phyloP scores from a whole-genome alignment of 2,329 filamentous ascomycete species.

The Colletotrichum brevisporum region DNA sequence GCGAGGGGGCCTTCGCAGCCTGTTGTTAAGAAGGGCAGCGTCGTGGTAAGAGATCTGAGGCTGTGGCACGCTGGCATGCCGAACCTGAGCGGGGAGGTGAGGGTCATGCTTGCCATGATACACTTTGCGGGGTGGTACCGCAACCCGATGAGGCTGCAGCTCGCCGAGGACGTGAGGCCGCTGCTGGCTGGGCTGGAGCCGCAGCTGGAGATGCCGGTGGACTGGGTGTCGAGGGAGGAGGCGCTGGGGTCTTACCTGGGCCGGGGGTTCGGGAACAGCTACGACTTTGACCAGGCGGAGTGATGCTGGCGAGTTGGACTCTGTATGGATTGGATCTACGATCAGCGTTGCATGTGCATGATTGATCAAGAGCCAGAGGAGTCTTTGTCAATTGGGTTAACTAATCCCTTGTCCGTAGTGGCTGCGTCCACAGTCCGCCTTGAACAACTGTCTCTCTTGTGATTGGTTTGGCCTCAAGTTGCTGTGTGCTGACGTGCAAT shows the following conservation, averaged over 20 bases:
- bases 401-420: not conserved
- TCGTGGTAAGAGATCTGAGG: conserved; percentile 71
- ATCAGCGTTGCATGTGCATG: too few relatives aligned
- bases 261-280: conserved; percentile 72
- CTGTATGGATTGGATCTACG: too few relatives aligned
- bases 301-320: conserved; percentile 9
- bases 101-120: conserved; percentile 73
- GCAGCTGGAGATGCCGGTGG: conserved; percentile 64
- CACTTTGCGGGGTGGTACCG: conserved; percentile 71
- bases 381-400: not conserved
- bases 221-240: conserved; percentile 61
- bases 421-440: not conserved
- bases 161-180: conserved; percentile 64
- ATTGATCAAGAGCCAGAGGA: too few relatives aligned
- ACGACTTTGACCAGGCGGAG: conserved; percentile 69
- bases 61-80: conserved; percentile 77
- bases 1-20: conserved; percentile 64
- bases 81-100: conserved; percentile 63
- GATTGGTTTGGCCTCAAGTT: conserved; percentile 12
- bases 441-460: not conserved
- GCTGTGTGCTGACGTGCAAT: not conserved
- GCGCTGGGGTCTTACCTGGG: conserved; percentile 65
- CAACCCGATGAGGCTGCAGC: conserved; percentile 69
- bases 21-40: conserved; percentile 65
- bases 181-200: conserved; percentile 55